Base-by-base conservation (phyloP, 306 rosid species). In the Amphicarpaea edgeworthii region DNA sequence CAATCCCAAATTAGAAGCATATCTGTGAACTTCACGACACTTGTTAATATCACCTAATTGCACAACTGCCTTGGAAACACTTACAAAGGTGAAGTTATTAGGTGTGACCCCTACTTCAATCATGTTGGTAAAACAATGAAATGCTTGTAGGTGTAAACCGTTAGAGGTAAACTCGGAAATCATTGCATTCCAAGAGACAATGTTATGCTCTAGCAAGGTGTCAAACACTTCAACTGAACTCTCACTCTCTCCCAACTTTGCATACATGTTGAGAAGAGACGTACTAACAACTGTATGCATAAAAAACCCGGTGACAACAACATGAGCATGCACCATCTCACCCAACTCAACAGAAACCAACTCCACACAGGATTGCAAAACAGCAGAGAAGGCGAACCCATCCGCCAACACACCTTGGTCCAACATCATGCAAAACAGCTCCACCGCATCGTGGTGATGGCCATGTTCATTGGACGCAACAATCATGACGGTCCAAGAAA, bases 201-300 rank as follows among this genome's bases (percentile, higher is more conserved):
- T 42, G 68, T 87, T 88, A 37, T 49, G 83, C 68, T 88, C 92
- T 21, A 73, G 53, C 88, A 90, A 88, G 82, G 58, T 32, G 54
- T 68, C 78, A 62, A 92, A 90, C 80, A 88, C 91, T 80, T 81
- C 79, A 66, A n/a, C 76, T 3, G 92, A 88, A 77, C 71, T 76
- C 53, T 84, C 88, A 70, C 86, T 75, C 72, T 43, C 72, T 47
- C 85, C 86, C 77, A 90, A 62, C 82, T 90, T 92, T 2, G 90
- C 90, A 83, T 90, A 92, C 86, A 90, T 85, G 88, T 88, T 90
- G n/a, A 92, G 93, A 84, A 92, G 90, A 41, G 97, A 81, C 3
- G 91, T 87, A 32, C 70, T 80, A 2, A 90, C 92, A 81, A 83
- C 86, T 3, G 86, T 71, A 74, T 87, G 84, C 69, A 43, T 60